Percentiles rank a stretch among this genome's conserved stretches.
phyloP scores from a whole-genome alignment of 2,329 filamentous ascomycete genomes.

The Exophiala phaeomuriformis region DNA sequence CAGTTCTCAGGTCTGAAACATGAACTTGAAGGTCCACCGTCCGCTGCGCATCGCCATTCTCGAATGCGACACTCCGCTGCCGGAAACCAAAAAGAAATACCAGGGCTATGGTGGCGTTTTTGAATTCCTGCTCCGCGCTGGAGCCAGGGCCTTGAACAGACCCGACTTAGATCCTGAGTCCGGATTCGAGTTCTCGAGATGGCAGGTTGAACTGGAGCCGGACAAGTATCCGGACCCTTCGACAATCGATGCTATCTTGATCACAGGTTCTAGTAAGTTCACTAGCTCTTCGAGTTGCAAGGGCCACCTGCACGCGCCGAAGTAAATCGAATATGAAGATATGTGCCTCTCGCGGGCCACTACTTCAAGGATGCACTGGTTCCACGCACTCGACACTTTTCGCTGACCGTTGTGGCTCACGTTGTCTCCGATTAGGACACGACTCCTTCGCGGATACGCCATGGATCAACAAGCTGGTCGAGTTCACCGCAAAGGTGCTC shows the following conservation, averaged over 20 bases:
- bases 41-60: constrained; percentile 55
- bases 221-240: constrained; percentile 64
- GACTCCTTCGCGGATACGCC: constrained; percentile 65
- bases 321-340: not conserved
- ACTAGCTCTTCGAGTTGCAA: not conserved
- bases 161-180: constrained; percentile 32
- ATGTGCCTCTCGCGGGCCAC: not conserved
- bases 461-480: constrained; percentile 70
- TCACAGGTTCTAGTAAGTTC: constrained; percentile 61
- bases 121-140: constrained; percentile 50
- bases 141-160: constrained; percentile 43
- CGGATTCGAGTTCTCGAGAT: constrained; percentile 54
- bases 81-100: constrained; percentile 57
- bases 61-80: constrained; percentile 74
- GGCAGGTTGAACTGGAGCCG: constrained; percentile 61
- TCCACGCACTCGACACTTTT: not conserved
- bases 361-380: not conserved
- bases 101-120: constrained; percentile 68
- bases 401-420: not conserved
- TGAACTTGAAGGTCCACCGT: constrained; percentile 17
- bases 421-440: constrained; percentile 45
- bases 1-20: not conserved
- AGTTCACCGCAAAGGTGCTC: constrained; percentile 57
- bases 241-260: constrained; percentile 70
- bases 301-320: not conserved